phyloP scores from a whole-genome alignment of 1,139 yeast genomes.

The Yamadazyma conglobata region DNA sequence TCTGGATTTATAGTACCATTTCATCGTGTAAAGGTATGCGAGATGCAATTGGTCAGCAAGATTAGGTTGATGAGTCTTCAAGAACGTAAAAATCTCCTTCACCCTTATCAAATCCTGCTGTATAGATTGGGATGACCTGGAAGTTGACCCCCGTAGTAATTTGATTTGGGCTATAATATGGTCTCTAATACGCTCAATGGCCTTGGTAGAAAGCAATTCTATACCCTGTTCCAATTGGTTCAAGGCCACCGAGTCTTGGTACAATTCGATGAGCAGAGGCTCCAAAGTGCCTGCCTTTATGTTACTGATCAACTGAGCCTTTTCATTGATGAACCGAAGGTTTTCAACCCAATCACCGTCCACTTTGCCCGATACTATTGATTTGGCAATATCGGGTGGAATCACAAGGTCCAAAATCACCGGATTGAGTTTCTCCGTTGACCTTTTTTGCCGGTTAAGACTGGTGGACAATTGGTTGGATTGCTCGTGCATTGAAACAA shows the following conservation, averaged over 20 bases:
- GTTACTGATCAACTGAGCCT: slow-evolving; percentile 43
- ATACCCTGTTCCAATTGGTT: slow-evolving; percentile 37
- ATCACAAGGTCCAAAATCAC: slow-evolving; percentile 68
- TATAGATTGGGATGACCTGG: slow-evolving; percentile 63
- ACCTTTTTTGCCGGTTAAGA: slow-evolving; percentile 48
- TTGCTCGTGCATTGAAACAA: slow-evolving; percentile 55
- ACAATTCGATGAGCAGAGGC: slow-evolving; percentile 14
- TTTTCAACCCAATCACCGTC: slow-evolving; percentile 57
- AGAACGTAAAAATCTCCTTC: slow-evolving; percentile 57
- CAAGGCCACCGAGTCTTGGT: slow-evolving; percentile 32
- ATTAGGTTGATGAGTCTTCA: slow-evolving; percentile 53
- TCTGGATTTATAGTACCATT: slow-evolving; percentile 83
- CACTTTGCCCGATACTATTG: slow-evolving; percentile 46
- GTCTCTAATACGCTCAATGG: slow-evolving; percentile 74
- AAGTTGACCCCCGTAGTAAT: slow-evolving; percentile 45
- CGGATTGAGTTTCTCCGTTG: slow-evolving; percentile 63
- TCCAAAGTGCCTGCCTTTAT: slow-evolving; percentile 17
- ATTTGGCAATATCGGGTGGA: slow-evolving; percentile 62
- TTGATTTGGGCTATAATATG: slow-evolving; percentile 64
- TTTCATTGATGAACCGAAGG: slow-evolving; percentile 54
- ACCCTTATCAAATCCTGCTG: slow-evolving; percentile 63
- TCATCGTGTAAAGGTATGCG: slow-evolving; percentile 85
- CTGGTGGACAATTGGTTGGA: slow-evolving; percentile 31
- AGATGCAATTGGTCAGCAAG: slow-evolving; percentile 71
- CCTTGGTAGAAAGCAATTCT: slow-evolving; percentile 44